A percentile compares a stretch with the other conserved stretches of the same genome.
Conservation (phyloP, 169 alveolate species). For the Perkinsus olseni region DNA sequence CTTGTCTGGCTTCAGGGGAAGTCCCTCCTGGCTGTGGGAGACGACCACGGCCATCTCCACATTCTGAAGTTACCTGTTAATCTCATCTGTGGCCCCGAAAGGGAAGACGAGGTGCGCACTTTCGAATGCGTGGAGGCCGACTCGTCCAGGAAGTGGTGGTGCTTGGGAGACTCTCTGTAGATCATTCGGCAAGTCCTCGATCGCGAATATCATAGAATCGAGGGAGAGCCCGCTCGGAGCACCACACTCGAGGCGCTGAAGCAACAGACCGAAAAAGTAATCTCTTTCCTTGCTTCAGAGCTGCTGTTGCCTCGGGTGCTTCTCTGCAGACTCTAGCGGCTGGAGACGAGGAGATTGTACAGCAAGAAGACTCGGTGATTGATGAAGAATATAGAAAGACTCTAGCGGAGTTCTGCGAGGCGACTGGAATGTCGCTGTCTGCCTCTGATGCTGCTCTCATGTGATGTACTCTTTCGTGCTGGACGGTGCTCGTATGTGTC, state of each 20-base stretch:
- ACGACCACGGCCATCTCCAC: neutral
- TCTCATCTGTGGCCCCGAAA: neutral
- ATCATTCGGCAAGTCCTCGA: neutral
- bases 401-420: neutral
- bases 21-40: neutral
- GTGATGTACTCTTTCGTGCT: no score
- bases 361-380: neutral
- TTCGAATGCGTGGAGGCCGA: neutral
- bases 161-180: neutral
- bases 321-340: neutral
- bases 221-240: neutral
- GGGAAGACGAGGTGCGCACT: neutral
- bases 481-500: no score
- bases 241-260: neutral
- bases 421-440: neutral
- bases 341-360: neutral
- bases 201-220: neutral
- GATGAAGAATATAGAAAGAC: neutral
- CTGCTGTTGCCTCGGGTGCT: neutral
- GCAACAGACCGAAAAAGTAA: neutral
- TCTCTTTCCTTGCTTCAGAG: neutral
- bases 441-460: no score
- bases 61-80: neutral
- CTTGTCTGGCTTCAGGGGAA: neutral
- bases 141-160: no score